phyloP scores from a whole-genome alignment of 495 filamentous ascomycete genomes.

The Penicillium dipodomyicola region DNA sequence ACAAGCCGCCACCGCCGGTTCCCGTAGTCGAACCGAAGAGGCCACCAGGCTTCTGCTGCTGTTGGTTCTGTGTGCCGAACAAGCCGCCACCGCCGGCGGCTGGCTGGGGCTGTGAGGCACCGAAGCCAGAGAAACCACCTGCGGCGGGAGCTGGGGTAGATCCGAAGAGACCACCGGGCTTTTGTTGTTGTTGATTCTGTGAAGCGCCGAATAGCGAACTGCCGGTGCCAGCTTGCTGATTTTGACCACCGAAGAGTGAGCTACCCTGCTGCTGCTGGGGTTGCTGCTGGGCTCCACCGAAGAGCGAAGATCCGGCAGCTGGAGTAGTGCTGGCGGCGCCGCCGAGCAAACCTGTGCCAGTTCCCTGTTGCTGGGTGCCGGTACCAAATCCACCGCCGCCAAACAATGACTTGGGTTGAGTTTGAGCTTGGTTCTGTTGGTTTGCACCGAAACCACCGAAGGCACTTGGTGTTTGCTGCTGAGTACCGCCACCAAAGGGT shows the following conservation, averaged over 20 bases:
- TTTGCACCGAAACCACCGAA: conserved; percentile 44
- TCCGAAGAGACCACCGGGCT: conserved; percentile 34
- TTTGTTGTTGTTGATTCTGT: conserved; percentile 45
- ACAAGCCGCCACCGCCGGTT: conserved; percentile 44
- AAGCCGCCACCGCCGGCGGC: conserved; percentile 29
- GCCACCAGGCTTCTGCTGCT: conserved; percentile 38
- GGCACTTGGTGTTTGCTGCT: conserved; percentile 35
- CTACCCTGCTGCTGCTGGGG: conserved; percentile 39
- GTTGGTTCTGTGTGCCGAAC: conserved; percentile 35
- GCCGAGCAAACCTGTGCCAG: conserved; percentile 45
- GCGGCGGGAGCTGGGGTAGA: conserved; percentile 14
- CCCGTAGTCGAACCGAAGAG: conserved; percentile 29
- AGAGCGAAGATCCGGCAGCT: conserved; percentile 36
- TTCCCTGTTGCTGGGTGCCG: conserved; percentile 38
- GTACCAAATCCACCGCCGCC: conserved; percentile 37
- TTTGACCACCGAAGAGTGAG: conserved; percentile 43
- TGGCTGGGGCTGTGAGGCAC: conserved; percentile 17
- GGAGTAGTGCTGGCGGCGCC: conserved; percentile 28
- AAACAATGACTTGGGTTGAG: conserved; percentile 45
- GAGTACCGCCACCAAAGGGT: conserved; percentile 43
- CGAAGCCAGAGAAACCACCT: conserved; percentile 8
- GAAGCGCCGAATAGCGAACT: conserved; percentile 34
- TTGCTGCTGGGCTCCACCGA: conserved; percentile 42
- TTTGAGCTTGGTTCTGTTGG: conserved; percentile 44
- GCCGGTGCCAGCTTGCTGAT: conserved; percentile 31